phyloP scores from a whole-genome alignment of 495 filamentous ascomycete genomes.

The Clohesyomyces aquaticus region DNA sequence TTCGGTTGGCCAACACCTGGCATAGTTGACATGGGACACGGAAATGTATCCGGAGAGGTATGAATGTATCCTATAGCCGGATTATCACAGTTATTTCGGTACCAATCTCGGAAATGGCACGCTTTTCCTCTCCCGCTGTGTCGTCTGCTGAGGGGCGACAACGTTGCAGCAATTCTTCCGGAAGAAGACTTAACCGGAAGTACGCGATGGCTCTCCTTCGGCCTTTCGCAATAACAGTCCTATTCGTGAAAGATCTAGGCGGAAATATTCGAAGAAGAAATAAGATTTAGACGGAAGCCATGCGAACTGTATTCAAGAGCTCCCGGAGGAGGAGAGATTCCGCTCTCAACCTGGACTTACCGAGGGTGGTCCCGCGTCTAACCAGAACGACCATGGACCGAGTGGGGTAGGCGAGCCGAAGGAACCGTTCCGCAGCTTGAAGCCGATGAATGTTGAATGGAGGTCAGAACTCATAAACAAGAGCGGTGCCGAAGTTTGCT shows the following conservation, averaged over 20 bases:
- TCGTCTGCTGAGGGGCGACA: no score
- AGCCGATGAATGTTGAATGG: constrained; percentile 9
- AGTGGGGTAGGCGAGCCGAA: constrained; percentile 3
- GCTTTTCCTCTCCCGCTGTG: no score
- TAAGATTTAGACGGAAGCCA: no score
- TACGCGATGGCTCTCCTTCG: neutral
- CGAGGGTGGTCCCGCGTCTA: neutral
- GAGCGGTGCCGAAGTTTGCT: neutral
- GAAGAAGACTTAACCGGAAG: constrained; percentile 8
- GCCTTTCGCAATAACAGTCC: neutral
- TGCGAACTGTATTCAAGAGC: no score
- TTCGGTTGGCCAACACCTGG: no score
- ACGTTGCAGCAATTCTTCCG: no score
- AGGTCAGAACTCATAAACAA: constrained; percentile 10
- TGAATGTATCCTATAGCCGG: no score
- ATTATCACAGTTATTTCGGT: no score
- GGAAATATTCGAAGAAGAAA: neutral
- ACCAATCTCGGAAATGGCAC: no score
- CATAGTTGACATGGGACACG: neutral
- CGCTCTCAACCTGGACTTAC: neutral
- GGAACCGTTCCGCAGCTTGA: neutral
- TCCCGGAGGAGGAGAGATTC: neutral
- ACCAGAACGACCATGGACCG: neutral
- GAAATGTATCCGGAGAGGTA: neutral
- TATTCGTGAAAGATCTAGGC: neutral